Conservation (phyloP, 2,329 filamentous ascomycete genomes). For the Aureobasidium lini region DNA sequence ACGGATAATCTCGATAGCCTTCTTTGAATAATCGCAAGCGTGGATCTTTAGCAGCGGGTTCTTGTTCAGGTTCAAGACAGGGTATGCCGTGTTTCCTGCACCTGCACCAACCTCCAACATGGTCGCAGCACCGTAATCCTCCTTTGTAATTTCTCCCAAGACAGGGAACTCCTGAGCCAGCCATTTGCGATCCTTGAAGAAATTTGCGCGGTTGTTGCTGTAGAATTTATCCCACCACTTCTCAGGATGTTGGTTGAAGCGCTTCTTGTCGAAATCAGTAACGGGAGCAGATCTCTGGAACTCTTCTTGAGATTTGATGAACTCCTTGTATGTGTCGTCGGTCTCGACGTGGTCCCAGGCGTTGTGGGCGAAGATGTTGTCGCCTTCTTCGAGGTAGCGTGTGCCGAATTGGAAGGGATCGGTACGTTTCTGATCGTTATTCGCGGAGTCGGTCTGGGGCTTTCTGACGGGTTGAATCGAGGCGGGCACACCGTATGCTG, state of each 20-base stretch:
- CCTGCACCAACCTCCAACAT: slow-evolving; percentile 90
- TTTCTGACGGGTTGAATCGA: slow-evolving; percentile 38
- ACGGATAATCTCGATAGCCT: slow-evolving; percentile 88
- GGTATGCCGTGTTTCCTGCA: slow-evolving; percentile 94
- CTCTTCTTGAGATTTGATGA: slow-evolving; percentile 74
- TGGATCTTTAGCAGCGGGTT: slow-evolving; percentile 78
- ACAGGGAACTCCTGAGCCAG: slow-evolving; percentile 91
- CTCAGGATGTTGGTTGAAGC: slow-evolving; percentile 81
- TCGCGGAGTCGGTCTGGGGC: slow-evolving; percentile 54
- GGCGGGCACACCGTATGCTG: slow-evolving; percentile 45
- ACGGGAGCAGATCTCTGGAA: slow-evolving; percentile 82
- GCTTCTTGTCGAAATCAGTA: slow-evolving; percentile 84
- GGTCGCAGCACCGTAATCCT: slow-evolving; percentile 60
- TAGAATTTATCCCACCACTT: slow-evolving; percentile 99
- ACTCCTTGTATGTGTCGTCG: slow-evolving; percentile 79
- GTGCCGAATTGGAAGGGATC: slow-evolving; percentile 96
- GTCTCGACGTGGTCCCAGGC: slow-evolving; percentile 98
- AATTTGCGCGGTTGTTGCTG: slow-evolving; percentile 93
- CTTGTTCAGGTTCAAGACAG: slow-evolving; percentile 73
- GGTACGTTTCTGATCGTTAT: slow-evolving; percentile 73
- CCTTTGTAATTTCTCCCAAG: slow-evolving; percentile 64
- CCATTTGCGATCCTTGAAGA: slow-evolving; percentile 99
- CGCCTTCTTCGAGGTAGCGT: slow-evolving; percentile 71
- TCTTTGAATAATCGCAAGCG: slow-evolving; percentile 94
- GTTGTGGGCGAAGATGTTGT: slow-evolving; percentile 95